Base-by-base conservation (phyloP, 192 early-diverging fungal genomes). In the Pilaira anomala region DNA sequence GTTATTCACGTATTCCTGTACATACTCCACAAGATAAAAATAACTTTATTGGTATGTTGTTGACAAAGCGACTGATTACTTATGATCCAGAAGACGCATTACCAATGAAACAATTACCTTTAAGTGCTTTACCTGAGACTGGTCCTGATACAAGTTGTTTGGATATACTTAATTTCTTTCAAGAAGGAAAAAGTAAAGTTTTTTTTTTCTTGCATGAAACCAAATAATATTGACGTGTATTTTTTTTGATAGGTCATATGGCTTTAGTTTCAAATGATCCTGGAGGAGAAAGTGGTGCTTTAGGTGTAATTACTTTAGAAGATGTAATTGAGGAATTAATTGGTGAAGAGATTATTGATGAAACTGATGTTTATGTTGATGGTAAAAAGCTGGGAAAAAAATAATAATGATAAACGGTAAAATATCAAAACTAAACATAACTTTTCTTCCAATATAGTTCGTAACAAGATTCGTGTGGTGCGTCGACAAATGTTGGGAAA, bases 311-410 rank as follows among this genome's bases (percentile, higher is more conserved):
- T 41, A 88, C 89, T 0, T 74, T 91, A 29, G 89, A 91, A 58
- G 89, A 91, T 68, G 86, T 91, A 25, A 91, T 91, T 60, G 90
- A 91, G 67, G 90, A 91, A 67, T 73, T 91, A 21, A 85, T 91
- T 61, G 86, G 87, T 39, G 90, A 57, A 39, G 88, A 91, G 64
- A 91, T 91, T 59, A 80, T 91, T 28, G 90, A 91, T 65, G 90
- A 91, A 65, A 90, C 90, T 3, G 90, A 90, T 68, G 88, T 84
- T 36, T 71, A 71, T 44, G 41, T 71, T 30, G 69, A 71, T 48
- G 61, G 69, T 64, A 64, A 40, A 45, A 46, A 49, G n/a, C 16
- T 39, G 30, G 6, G 25, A 40, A 25, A 30, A 1, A 29, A 12
- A 29, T 52, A 0, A 16, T 39, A 1, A 50, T 28, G 42, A 24